A percentile compares a stretch with the other conserved stretches of the same genome.
Conservation (phyloP, 768 basidiomycete species). For the Mycena alexandri region DNA sequence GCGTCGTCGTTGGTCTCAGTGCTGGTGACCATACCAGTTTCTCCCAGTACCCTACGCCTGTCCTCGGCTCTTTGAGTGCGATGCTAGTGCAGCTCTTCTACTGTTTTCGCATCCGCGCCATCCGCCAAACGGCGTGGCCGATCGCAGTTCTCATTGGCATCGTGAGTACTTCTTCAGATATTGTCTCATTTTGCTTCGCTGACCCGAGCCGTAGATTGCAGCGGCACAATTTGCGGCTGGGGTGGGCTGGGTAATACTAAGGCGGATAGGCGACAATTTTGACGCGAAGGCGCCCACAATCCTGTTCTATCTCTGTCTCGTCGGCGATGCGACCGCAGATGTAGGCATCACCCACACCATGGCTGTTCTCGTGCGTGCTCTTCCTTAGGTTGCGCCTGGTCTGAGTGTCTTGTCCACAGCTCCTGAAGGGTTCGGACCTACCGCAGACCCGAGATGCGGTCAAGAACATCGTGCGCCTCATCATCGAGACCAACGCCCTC, state of each 20-base stretch:
- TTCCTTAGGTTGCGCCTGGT: no score
- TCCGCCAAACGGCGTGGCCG: no score
- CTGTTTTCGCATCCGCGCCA: no score
- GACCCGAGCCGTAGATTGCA: background rate
- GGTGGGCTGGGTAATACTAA: background rate
- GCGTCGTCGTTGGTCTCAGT: no score
- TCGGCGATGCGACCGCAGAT: background rate
- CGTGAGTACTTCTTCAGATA: no score
- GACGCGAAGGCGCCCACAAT: background rate
- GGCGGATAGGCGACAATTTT: background rate
- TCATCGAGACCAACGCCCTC: background rate
- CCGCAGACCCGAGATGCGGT: background rate
- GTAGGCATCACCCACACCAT: background rate
- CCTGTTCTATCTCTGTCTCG: background rate
- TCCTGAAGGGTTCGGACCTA: no score
- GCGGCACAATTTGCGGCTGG: background rate
- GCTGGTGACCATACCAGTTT: no score
- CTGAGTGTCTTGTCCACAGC: no score
- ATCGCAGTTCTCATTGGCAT: no score
- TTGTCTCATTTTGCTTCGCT: background rate
- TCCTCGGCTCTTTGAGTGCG: no score
- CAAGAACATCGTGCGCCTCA: background rate
- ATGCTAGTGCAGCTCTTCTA: no score
- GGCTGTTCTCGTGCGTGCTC: background rate
- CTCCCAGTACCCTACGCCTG: no score